Evolutionary conservation across 1,139 yeast species (phyloP).

Genomic region (Scheffersomyces segobiensis): DNA sequence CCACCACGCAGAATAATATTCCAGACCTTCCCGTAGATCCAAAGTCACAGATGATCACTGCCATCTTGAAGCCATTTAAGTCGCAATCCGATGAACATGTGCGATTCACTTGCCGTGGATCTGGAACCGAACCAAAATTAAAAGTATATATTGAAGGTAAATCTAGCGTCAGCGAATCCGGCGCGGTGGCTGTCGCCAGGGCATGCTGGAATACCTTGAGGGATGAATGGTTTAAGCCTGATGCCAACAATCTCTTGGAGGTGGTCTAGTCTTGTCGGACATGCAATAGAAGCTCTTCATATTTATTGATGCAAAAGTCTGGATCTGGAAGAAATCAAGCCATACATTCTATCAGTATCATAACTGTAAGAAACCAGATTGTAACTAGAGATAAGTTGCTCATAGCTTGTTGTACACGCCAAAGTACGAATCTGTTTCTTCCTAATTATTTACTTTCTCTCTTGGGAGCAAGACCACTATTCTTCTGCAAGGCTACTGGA

Average conservation of each 20-base stretch:
- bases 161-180: slow-evolving; percentile 38
- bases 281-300: background rate
- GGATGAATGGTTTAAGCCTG: slow-evolving; percentile 63
- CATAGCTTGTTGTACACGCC: too few species aligned
- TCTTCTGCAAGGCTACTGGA: too few species aligned
- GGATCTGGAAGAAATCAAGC: too few species aligned
- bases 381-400: too few species aligned
- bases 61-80: slow-evolving; percentile 31
- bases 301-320: background rate
- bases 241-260: slow-evolving; percentile 36
- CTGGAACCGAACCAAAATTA: slow-evolving; percentile 95
- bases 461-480: too few species aligned
- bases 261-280: slow-evolving; percentile 15
- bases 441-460: too few species aligned
- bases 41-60: slow-evolving; percentile 85
- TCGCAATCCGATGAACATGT: slow-evolving; percentile 35
- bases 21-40: slow-evolving; percentile 75
- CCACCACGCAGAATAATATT: slow-evolving; percentile 53
- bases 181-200: slow-evolving; percentile 54
- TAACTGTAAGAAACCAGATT: too few species aligned
- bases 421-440: too few species aligned
- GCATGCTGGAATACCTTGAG: slow-evolving; percentile 68
- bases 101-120: slow-evolving; percentile 85
- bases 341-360: too few species aligned
- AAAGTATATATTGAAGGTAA: slow-evolving; percentile 88